Evolutionary conservation across 1,284 basidiomycete genomes (phyloP), one percentile per base, ranked within the genome.

Genomic region (Leccinum angustisporum): DNA sequence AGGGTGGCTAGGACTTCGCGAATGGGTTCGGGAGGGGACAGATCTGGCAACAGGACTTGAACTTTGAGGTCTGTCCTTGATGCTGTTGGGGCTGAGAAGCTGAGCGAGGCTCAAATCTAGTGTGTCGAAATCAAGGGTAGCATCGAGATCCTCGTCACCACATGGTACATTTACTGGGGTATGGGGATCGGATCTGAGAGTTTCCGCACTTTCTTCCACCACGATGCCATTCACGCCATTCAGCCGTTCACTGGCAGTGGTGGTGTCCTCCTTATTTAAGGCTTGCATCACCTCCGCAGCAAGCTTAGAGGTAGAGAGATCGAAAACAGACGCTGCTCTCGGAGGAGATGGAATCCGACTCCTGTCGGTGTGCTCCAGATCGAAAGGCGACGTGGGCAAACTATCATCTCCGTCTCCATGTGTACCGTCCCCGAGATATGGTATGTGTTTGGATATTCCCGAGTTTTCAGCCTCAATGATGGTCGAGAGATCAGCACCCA

Each of bases 401-500:
- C 56, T 62, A 18, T 69, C 61, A 10, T 67, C 66, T 10, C 2
- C 61, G 30, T 72, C 63, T 33, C 7, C 57, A 16, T 60, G 59
- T 3, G 54, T 59, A 1, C n/a, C 48, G 4, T 72, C 68, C 9
- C 56, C 70, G 14, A 72, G 53, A 57, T 66, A 69, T 0, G 82
- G 84, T 31, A 83, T 65, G 65, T 86, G 79, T 65, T 81, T 86
- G 0, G 87, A 90, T 11, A 88, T 79, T 5, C 86, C 86, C n/a
- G 88, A 91, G 25, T 81, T 86, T 66, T 91, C 88, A 1, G 86
- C 84, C 72, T 91, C 88, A 14, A 90, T 78, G 60, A 91, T 91
- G 2, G 86, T 90, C 4, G 88, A 90, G 40, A 90, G 77, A 63
- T 90, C 88, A 6, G 81, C 77, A 27, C 76, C 75, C 46, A 68